Percentiles rank a stretch among this genome's conserved stretches.
These are phyloP conservation scores for Phlyctochytrium planicorne DNA, from an alignment of 192 early-diverging fungal species.

Conservation along the genomic window DNA sequence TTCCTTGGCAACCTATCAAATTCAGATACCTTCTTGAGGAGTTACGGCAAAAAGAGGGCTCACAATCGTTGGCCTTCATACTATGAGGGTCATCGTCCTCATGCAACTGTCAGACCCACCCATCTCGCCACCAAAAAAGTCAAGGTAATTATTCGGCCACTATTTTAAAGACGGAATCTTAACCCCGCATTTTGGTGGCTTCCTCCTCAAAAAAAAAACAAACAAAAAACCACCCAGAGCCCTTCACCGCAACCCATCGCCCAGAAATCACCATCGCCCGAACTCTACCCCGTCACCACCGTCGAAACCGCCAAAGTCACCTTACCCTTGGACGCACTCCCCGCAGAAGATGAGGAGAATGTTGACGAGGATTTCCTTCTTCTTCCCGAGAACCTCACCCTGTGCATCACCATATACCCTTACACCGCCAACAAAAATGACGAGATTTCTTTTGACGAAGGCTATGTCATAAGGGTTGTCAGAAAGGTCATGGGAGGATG, in stretches of 20 bases:
- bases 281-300: not conserved
- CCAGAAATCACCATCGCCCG: not conserved
- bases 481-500: constrained; percentile 31
- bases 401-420: constrained; percentile 34
- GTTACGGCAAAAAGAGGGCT: not conserved
- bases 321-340: not conserved
- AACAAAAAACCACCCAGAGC: not conserved
- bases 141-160: not conserved
- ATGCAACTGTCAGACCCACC: not conserved
- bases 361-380: constrained; percentile 18
- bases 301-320: not conserved
- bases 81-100: not conserved
- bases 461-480: constrained; percentile 34
- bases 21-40: not conserved
- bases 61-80: not conserved
- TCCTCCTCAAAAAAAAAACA: not conserved
- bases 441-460: constrained; percentile 37
- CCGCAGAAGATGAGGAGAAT: not conserved
- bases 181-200: not conserved
- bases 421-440: constrained; percentile 38
- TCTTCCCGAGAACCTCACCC: constrained; percentile 17
- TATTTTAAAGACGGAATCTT: too few relatives aligned
- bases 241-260: not conserved
- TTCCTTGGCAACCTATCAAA: too few relatives aligned
- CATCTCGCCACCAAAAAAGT: not conserved